Conservation (phyloP, 441 rosid genomes). For the Gossypium trilobum region DNA sequence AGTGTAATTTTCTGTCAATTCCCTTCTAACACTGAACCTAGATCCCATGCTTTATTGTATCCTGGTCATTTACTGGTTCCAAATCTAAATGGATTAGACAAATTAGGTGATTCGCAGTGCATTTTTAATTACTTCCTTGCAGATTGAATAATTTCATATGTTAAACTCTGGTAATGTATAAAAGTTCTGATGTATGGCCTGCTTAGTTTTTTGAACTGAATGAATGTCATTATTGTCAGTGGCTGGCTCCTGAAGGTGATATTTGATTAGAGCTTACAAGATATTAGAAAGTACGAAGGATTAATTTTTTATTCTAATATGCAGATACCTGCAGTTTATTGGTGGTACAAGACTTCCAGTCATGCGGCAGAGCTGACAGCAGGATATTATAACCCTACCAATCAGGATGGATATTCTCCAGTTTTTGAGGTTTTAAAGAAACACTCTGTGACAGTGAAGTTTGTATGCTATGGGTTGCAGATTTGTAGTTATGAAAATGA, state of each 20-base stretch:
- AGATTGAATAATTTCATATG: neutral
- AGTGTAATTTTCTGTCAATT: neutral
- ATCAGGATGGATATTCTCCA: constrained; percentile 58
- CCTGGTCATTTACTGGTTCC: neutral
- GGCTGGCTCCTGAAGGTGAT: neutral
- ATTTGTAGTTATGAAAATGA: constrained; percentile 33
- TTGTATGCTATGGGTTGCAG: constrained; percentile 45
- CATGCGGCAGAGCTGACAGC: constrained; percentile 69
- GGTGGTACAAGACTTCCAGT: constrained; percentile 65
- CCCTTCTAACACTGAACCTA: neutral
- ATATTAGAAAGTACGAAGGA: constrained; percentile 7
- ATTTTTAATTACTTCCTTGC: neutral
- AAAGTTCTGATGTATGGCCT: neutral
- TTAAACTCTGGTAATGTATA: neutral
- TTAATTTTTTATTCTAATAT: constrained; percentile 15
- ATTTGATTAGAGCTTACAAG: neutral
- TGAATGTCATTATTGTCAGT: neutral
- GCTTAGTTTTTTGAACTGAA: neutral
- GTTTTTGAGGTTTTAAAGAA: constrained; percentile 56
- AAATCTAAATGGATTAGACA: constrained; percentile 6
- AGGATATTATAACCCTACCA: constrained; percentile 59
- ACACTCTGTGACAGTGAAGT: constrained; percentile 44
- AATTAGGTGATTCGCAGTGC: constrained; percentile 2
- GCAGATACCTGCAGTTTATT: constrained; percentile 63
- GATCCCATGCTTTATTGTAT: neutral